phyloP scores from a whole-genome alignment of 371 early-diverging fungal genomes.

The Mortierella sp. region DNA sequence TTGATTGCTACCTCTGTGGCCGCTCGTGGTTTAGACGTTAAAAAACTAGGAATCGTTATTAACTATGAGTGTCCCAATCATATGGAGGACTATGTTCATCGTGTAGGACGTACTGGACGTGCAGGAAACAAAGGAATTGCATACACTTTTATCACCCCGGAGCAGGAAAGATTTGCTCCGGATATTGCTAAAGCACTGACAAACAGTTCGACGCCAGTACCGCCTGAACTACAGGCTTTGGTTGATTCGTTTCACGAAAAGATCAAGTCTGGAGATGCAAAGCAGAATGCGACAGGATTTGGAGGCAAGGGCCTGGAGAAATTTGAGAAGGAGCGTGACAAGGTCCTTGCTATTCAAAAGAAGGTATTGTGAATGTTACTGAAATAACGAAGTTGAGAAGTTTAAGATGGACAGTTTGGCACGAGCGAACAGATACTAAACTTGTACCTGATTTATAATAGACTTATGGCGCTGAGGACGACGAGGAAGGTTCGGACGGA shows the following conservation, averaged over 20 bases:
- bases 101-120: constrained; percentile 99
- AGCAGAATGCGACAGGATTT: constrained; percentile 89
- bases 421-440: background rate
- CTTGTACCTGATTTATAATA: constrained; percentile 5
- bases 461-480: constrained; percentile 84
- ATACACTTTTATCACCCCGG: constrained; percentile 94
- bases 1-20: constrained; percentile 99
- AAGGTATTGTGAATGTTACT: constrained; percentile 59
- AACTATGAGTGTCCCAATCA: constrained; percentile 99
- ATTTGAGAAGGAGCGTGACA: constrained; percentile 93
- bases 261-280: constrained; percentile 90
- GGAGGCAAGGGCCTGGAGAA: constrained; percentile 98
- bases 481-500: constrained; percentile 78
- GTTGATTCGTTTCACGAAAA: constrained; percentile 89
- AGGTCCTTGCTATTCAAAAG: constrained; percentile 92
- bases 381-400: background rate
- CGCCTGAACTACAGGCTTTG: constrained; percentile 82
- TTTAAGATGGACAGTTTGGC: too few relatives aligned
- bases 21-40: constrained; percentile 99
- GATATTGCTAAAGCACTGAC: constrained; percentile 95
- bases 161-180: constrained; percentile 93
- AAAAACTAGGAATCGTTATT: constrained; percentile 94
- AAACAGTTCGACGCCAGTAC: constrained; percentile 78
- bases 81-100: constrained; percentile 98
- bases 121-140: constrained; percentile 98